Base-by-base conservation (phyloP, 2,329 filamentous ascomycete genomes). In the Alternaria longipes region DNA sequence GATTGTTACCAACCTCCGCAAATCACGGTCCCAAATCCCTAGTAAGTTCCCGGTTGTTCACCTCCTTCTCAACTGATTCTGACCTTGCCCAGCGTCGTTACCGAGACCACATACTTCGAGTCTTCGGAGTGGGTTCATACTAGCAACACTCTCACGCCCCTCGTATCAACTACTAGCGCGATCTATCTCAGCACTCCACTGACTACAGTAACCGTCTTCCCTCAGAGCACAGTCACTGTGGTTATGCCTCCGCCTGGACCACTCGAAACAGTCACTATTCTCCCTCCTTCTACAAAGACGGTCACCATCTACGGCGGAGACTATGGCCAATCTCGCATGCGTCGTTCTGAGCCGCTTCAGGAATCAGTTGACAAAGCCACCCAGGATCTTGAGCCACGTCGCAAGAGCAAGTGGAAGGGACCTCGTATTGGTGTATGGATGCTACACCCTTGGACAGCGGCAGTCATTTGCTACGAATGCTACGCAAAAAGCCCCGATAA, bases 391-490 rank as follows among this genome's bases (percentile, higher is more conserved):
- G 34, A 63, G 41, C 52, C 59, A 16, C 58, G 66, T 56, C 18
- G n/a, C 9, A 50, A 52, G 26, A 32, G 11, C 8, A 51, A 56
- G 36, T 55, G 55, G 50, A 58, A 54, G 26, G 53, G 45, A 22
- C 54, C 65, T 44, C 53, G 50, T 3, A 60, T 45, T 18, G 55
- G 56, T 18, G 66, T 72, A 1, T 76, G 72, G 71, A 67, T 74
- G 68, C 52, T 64, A 16, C 69, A 75, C 41, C 72, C 73, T 3
- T 76, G 73, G 72, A 60, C 49, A 4, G 11, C 30, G 8, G 58
- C 60, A 2, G 8, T 60, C 24, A 30, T 69, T 3, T 77, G 73
- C 56, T 75, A 68, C 56, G 54, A 64, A 8, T 77, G 74, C 61
- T 76, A 66, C 56, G 53, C 61, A 14, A 63, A 65, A 30, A 55